Percentiles rank a stretch among this genome's conserved stretches.
Conservation (phyloP, 768 basidiomycete genomes). For the Melanogaster broomeanus region DNA sequence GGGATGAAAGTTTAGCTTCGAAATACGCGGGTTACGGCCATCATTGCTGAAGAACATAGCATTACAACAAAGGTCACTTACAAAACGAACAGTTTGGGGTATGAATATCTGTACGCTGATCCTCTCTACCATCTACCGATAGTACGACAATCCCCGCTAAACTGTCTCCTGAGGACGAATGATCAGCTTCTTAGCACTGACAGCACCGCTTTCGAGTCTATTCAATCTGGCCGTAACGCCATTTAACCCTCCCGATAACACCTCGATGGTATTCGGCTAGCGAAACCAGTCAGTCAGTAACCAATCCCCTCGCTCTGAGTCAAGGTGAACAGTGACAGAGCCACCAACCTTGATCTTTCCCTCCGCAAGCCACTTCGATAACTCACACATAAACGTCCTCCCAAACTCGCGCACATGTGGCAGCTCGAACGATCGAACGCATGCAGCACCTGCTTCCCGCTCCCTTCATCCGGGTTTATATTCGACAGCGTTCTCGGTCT, state of each 20-base stretch:
- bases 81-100: no score
- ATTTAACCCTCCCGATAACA: background rate
- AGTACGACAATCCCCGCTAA: no score
- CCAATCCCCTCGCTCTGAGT: no score
- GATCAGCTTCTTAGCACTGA: conserved; percentile 6
- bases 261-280: conserved; percentile 8
- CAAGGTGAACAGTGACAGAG: background rate
- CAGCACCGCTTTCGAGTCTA: background rate
- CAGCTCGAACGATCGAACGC: conserved; percentile 4
- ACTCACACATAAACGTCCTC: conserved; percentile 4
- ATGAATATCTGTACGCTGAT: no score
- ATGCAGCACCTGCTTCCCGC: conserved; percentile 4
- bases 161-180: conserved; percentile 3
- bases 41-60: no score
- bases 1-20: no score
- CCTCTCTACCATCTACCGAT: no score
- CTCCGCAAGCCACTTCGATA: conserved; percentile 9
- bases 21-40: no score
- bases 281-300: no score
- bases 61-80: no score
- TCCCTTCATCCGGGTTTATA: background rate
- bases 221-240: background rate
- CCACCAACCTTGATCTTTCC: conserved; percentile 11
- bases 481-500: background rate
- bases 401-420: conserved; percentile 8